A percentile compares a stretch with the other conserved stretches of the same genome.
phyloP scores from a whole-genome alignment of 306 rosid genomes.

The Castanopsis chinensis region DNA sequence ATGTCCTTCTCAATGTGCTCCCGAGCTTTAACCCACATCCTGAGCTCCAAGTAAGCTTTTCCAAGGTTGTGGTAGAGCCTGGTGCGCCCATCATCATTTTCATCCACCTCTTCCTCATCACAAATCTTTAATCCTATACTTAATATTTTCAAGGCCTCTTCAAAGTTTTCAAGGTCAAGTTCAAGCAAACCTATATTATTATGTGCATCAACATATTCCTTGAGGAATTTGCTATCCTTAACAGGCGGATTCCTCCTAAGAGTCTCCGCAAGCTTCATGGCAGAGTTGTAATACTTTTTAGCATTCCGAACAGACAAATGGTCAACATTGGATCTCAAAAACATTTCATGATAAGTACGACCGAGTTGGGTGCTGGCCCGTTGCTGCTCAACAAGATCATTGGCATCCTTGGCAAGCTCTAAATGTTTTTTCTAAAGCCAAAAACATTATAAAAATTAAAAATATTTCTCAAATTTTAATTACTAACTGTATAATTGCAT shows the following conservation, averaged over 20 bases:
- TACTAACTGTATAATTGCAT: background rate
- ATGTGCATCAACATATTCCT: conserved; percentile 81
- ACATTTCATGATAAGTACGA: conserved; percentile 73
- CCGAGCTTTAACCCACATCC: conserved; percentile 69
- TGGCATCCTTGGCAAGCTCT: conserved; percentile 67
- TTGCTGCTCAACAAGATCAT: conserved; percentile 79
- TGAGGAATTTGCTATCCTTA: conserved; percentile 42
- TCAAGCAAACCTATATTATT: conserved; percentile 91
- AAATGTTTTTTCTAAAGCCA: conserved; percentile 67
- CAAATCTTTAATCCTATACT: conserved; percentile 62
- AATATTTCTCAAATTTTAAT: background rate
- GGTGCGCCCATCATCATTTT: conserved; percentile 63
- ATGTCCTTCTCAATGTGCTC: conserved; percentile 67
- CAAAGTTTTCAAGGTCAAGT: conserved; percentile 73
- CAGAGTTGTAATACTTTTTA: conserved; percentile 67
- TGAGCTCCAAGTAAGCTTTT: conserved; percentile 64
- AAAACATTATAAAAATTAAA: background rate
- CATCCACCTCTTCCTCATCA: conserved; percentile 73
- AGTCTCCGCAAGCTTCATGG: conserved; percentile 66
- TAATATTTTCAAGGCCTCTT: conserved; percentile 58
- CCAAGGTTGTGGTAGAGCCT: conserved; percentile 96
- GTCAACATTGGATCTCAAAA: conserved; percentile 52
- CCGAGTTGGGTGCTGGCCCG: conserved; percentile 90
- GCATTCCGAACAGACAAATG: conserved; percentile 63
- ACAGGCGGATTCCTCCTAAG: conserved; percentile 62